Percentiles rank a stretch among this genome's conserved stretches.
These are phyloP conservation scores for Neostapfia colusana DNA, from an alignment of 176 grass and related monocot species.

Conservation along the genomic window DNA sequence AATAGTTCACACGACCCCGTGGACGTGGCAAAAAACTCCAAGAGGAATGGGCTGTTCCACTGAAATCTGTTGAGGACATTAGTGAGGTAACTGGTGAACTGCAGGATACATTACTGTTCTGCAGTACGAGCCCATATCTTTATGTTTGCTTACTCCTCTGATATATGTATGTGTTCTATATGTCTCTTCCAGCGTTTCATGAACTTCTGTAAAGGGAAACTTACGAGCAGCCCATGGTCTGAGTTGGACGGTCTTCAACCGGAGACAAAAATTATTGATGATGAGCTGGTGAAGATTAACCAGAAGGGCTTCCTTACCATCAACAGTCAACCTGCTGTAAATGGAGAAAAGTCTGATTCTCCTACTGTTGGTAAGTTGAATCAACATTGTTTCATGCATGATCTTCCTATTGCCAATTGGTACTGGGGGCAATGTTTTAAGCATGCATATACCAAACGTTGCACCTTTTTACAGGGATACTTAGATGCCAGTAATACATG, in stretches of 20 bases:
- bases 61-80: conserved; percentile 76
- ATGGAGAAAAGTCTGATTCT: conserved; percentile 79
- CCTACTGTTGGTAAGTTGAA: conserved; percentile 61
- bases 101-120: background rate
- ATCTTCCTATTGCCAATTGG: conserved; percentile 15
- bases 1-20: conserved; percentile 75
- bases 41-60: conserved; percentile 81
- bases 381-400: background rate
- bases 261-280: conserved; percentile 82
- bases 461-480: background rate
- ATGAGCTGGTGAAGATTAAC: conserved; percentile 71
- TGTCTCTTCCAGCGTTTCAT: conserved; percentile 52
- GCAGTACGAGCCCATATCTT: background rate
- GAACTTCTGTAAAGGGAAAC: conserved; percentile 65
- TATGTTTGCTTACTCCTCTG: conserved; percentile 9
- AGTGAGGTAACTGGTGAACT: conserved; percentile 54
- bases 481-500: background rate
- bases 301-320: conserved; percentile 88
- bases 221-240: conserved; percentile 81
- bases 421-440: conserved; percentile 7
- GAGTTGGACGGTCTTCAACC: conserved; percentile 80
- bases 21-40: conserved; percentile 68
- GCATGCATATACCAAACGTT: conserved; percentile 1
- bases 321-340: conserved; percentile 83
- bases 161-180: background rate